phyloP scores from a whole-genome alignment of 2,329 filamentous ascomycete species.

The Cercospora sp. region DNA sequence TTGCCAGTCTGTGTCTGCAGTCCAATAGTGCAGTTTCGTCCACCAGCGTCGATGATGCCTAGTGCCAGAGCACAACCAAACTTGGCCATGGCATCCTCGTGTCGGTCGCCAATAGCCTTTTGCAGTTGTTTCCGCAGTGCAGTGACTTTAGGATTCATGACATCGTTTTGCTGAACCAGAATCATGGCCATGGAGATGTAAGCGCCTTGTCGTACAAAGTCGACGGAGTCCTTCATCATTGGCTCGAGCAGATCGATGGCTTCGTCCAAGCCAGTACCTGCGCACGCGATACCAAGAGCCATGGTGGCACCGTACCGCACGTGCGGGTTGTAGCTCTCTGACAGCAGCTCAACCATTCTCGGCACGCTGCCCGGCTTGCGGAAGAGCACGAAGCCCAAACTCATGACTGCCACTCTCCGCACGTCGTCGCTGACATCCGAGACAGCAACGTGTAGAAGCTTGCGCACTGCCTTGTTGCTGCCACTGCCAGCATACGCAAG shows the following conservation, averaged over 20 bases:
- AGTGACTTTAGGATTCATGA: slow-evolving; percentile 95
- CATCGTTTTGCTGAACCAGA: slow-evolving; percentile 98
- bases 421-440: slow-evolving; percentile 99
- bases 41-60: slow-evolving; percentile 96
- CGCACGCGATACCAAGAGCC: slow-evolving; percentile 97
- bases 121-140: slow-evolving; percentile 88
- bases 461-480: slow-evolving; percentile 97
- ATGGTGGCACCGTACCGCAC: slow-evolving; percentile 97
- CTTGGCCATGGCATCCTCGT: slow-evolving; percentile 99
- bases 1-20: slow-evolving; percentile 97
- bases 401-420: slow-evolving; percentile 93
- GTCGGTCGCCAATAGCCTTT: slow-evolving; percentile 90
- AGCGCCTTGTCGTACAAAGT: slow-evolving; percentile 96
- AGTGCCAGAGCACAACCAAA: slow-evolving; percentile 92
- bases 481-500: slow-evolving; percentile 95
- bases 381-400: slow-evolving; percentile 97
- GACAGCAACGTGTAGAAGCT: slow-evolving; percentile 91
- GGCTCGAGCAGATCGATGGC: slow-evolving; percentile 95
- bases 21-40: slow-evolving; percentile 96
- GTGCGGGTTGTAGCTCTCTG: slow-evolving; percentile 98
- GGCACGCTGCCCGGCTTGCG: slow-evolving; percentile 95
- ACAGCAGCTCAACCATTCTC: slow-evolving; percentile 96
- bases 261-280: slow-evolving; percentile 91
- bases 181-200: slow-evolving; percentile 96
- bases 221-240: slow-evolving; percentile 98